Percentiles rank a stretch among this genome's conserved stretches.
Evolutionary conservation across 2,329 filamentous ascomycete genomes (phyloP).

Genomic region (Ascomycota sp.): DNA sequence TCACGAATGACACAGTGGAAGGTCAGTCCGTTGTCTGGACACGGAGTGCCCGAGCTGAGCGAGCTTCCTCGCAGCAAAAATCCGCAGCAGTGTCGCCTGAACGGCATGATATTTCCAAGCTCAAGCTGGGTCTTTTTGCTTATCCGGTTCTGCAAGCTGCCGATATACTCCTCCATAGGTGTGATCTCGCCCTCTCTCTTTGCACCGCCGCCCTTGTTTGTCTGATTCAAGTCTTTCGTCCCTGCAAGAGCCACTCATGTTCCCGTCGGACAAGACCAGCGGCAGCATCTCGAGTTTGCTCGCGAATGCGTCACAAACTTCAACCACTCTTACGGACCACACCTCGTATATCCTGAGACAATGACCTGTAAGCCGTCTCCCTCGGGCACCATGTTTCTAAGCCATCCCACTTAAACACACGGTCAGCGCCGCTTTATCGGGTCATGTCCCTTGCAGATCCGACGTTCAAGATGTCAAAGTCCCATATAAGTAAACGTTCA

Average conservation of each 20-base stretch:
- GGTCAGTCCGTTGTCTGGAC: slow-evolving; percentile 21
- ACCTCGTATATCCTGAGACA: slow-evolving; percentile 45
- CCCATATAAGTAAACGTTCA: slow-evolving; percentile 47
- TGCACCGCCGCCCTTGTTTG: too few relatives aligned
- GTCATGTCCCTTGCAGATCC: slow-evolving; percentile 80
- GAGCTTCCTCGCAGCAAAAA: slow-evolving; percentile 50
- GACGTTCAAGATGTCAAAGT: slow-evolving; percentile 84
- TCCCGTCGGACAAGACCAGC: slow-evolving; percentile 89
- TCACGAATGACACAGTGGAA: slow-evolving; percentile 99
- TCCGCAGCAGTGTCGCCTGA: slow-evolving; percentile 38
- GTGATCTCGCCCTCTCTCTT: too few relatives aligned
- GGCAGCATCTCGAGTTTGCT: slow-evolving; percentile 84
- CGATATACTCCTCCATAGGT: slow-evolving; percentile 75
- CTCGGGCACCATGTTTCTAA: not conserved
- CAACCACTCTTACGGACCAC: slow-evolving; percentile 52
- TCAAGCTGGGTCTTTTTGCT: slow-evolving; percentile 82
- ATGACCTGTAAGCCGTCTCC: slow-evolving; percentile 37
- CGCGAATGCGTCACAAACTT: slow-evolving; percentile 73
- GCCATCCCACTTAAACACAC: not conserved
- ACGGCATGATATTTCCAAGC: slow-evolving; percentile 30
- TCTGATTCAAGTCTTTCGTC: too few relatives aligned
- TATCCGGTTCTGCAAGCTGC: slow-evolving; percentile 93
- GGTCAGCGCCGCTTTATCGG: slow-evolving; percentile 53
- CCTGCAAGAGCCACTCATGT: slow-evolving; percentile 64
- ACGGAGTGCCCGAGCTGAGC: not conserved